A percentile compares a stretch with the other conserved stretches of the same genome.
These are phyloP conservation scores for Auricularia cornea DNA, from an alignment of 768 basidiomycete species.

Conservation along the genomic window DNA sequence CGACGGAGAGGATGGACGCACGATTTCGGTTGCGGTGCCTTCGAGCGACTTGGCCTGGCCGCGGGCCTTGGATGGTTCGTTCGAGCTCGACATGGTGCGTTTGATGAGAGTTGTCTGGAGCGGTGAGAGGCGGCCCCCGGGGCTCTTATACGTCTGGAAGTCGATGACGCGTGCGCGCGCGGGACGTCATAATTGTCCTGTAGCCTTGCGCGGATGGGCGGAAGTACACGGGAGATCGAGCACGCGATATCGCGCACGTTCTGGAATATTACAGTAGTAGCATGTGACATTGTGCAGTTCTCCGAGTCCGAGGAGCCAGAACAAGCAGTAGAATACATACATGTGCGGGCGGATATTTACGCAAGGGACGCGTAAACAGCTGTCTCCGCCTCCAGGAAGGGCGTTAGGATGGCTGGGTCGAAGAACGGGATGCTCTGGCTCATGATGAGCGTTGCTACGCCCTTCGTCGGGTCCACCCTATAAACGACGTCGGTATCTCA, in stretches of 20 bases:
- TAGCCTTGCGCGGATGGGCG: too few species aligned
- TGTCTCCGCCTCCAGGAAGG: background rate
- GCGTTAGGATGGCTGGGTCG: background rate
- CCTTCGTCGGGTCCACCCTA: background rate
- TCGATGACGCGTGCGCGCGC: too few species aligned
- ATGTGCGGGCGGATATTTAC: too few species aligned
- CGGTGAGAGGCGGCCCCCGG: too few species aligned
- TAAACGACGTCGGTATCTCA: background rate
- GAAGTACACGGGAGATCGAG: too few species aligned
- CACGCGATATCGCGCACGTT: too few species aligned
- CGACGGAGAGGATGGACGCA: background rate
- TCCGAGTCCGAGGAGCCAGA: too few species aligned
- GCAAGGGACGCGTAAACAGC: background rate
- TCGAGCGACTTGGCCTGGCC: slow-evolving; percentile 33
- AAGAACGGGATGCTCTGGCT: background rate
- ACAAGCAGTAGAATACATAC: too few species aligned
- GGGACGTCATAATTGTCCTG: too few species aligned
- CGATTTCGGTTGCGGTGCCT: slow-evolving; percentile 27
- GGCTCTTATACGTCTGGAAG: too few species aligned
- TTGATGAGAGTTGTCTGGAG: background rate
- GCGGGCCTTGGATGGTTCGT: slow-evolving; percentile 15
- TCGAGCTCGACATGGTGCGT: background rate
- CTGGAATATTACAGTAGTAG: too few species aligned
- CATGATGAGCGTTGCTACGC: background rate
- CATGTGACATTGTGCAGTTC: too few species aligned